phyloP scores from a whole-genome alignment of 129 eudicot genomes.

The Artemisia argyi region DNA sequence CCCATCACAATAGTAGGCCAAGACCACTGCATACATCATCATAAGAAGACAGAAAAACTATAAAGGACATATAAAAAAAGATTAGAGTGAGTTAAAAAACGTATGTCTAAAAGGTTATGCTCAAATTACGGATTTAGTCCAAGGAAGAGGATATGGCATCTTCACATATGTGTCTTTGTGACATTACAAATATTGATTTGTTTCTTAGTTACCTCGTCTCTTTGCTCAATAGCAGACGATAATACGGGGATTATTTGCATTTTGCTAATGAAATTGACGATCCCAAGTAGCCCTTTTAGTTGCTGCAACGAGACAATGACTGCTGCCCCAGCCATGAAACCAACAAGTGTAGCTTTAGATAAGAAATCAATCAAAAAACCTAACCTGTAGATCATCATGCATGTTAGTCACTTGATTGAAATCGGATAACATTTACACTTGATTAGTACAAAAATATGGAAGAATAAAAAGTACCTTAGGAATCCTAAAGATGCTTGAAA shows the following conservation, averaged over 20 bases:
- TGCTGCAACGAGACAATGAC: constrained; percentile 87
- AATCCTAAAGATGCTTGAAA: constrained; percentile 90
- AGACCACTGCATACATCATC: constrained; percentile 63
- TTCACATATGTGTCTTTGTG: background rate
- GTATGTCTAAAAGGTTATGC: too few species aligned
- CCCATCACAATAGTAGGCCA: constrained; percentile 89
- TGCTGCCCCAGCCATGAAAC: constrained; percentile 99
- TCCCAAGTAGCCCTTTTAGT: constrained; percentile 83
- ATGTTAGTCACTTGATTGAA: background rate
- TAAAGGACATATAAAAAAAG: too few species aligned
- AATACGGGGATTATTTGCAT: constrained; percentile 86
- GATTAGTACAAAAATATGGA: background rate
- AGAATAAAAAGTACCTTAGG: constrained; percentile 43
- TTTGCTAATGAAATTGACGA: constrained; percentile 72
- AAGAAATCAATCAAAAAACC: constrained; percentile 89
- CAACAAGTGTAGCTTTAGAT: constrained; percentile 88
- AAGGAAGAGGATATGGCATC: background rate
- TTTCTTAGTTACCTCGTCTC: constrained; percentile 52
- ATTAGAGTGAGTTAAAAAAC: too few species aligned
- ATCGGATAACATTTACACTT: too few species aligned
- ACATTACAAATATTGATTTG: too few species aligned
- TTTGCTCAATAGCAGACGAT: constrained; percentile 59
- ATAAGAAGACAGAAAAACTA: too few species aligned
- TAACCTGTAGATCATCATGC: constrained; percentile 46
- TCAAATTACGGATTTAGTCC: too few species aligned